These are phyloP conservation scores for Tolypocladium nubicola DNA, from an alignment of 2,329 filamentous ascomycete genomes.

Conservation along the genomic window DNA sequence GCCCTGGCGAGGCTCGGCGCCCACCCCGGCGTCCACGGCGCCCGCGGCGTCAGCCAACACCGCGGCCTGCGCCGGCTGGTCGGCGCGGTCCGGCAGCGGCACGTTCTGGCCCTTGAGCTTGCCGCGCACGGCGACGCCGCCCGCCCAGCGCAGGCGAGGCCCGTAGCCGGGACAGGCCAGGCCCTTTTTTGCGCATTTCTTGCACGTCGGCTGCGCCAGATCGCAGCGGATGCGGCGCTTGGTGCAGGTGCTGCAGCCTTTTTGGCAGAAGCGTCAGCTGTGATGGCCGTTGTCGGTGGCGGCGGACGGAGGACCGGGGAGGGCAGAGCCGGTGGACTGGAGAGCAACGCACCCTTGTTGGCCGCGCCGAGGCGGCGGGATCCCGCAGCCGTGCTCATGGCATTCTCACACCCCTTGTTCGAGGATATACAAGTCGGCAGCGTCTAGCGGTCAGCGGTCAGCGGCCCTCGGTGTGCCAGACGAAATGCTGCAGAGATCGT, in stretches of 20 bases:
- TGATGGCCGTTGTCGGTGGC: neutral
- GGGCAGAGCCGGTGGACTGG: neutral
- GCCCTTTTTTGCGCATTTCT: slow-evolving; percentile 18
- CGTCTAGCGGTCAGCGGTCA: neutral
- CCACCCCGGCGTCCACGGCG: neutral
- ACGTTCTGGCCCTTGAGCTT: slow-evolving; percentile 10
- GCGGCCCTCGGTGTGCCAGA: neutral
- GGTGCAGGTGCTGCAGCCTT: slow-evolving; percentile 16
- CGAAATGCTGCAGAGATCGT: neutral
- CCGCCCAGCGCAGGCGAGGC: slow-evolving; percentile 15
- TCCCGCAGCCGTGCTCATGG: neutral
- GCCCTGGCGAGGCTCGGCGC: neutral
- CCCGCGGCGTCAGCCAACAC: neutral
- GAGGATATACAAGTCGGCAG: neutral
- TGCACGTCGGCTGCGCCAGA: slow-evolving; percentile 11
- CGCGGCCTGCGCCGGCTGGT: neutral
- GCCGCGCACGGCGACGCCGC: slow-evolving; percentile 16
- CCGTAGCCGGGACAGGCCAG: slow-evolving; percentile 16
- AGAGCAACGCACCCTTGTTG: neutral
- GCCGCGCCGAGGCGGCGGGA: neutral
- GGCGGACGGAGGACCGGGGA: too few relatives aligned
- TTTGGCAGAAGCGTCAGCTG: neutral
- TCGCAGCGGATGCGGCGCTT: slow-evolving; percentile 19
- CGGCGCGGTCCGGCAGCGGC: slow-evolving; percentile 4
- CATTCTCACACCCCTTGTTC: neutral